These are phyloP conservation scores for Diaporthe caulivora DNA, from an alignment of 2,329 filamentous ascomycete species.

Conservation along the genomic window DNA sequence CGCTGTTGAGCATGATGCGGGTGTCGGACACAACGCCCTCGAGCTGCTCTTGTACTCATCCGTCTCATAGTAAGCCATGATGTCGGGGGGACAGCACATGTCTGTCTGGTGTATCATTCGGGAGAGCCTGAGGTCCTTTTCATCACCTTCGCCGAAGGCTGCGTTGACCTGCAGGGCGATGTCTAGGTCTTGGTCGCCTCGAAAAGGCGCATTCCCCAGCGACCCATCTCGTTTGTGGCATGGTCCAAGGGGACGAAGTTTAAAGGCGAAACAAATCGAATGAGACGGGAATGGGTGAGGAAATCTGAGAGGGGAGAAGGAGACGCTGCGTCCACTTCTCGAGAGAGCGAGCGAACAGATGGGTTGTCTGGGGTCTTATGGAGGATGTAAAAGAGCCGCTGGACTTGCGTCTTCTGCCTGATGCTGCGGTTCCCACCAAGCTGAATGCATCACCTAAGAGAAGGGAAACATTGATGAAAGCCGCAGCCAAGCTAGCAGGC, in stretches of 20 bases:
- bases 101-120: conserved; percentile 24
- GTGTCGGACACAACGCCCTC: neutral
- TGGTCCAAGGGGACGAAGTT: neutral
- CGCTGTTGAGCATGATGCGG: conserved; percentile 27
- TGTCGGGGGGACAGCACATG: neutral
- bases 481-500: neutral
- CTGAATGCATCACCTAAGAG: neutral
- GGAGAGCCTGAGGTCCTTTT: neutral
- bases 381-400: neutral
- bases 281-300: no score
- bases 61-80: neutral
- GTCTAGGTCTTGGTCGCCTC: conserved; percentile 37
- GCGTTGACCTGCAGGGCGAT: conserved; percentile 25
- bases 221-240: neutral
- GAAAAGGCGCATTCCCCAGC: conserved; percentile 34
- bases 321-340: no score
- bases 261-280: neutral
- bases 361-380: neutral
- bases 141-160: neutral
- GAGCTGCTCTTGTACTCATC: conserved; percentile 26
- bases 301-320: no score
- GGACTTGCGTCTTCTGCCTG: no score
- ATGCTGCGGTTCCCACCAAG: neutral
- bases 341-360: no score
- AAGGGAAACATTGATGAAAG: no score